phyloP scores from a whole-genome alignment of 768 basidiomycete genomes.

The Tulasnella calospora region DNA sequence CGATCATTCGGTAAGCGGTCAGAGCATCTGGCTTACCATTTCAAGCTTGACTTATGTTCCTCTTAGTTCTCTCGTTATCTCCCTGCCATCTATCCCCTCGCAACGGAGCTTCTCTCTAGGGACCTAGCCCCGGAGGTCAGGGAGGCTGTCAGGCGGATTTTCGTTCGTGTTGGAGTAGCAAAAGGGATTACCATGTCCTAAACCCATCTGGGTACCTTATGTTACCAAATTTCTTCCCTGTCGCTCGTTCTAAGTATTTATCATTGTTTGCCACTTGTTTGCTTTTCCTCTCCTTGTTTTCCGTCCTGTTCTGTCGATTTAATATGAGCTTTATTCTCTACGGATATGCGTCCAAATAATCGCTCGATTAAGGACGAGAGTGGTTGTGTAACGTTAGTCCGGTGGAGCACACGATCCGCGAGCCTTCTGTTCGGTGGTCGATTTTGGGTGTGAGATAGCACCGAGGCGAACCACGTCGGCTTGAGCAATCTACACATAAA shows the following conservation, averaged over 20 bases:
- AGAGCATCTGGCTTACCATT: background rate
- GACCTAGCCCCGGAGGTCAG: constrained; percentile 83
- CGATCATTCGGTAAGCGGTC: constrained; percentile 74
- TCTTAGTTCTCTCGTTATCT: constrained; percentile 82
- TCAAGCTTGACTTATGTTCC: constrained; percentile 22
- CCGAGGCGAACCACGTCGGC: background rate
- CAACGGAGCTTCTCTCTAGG: constrained; percentile 75
- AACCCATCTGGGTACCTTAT: background rate
- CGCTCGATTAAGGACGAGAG: background rate
- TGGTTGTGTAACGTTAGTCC: background rate
- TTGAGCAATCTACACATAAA: background rate
- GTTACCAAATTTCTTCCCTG: background rate
- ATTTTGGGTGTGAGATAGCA: background rate
- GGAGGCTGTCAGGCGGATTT: constrained; percentile 69
- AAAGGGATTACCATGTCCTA: constrained; percentile 50
- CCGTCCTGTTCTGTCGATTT: background rate
- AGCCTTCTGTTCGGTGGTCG: background rate
- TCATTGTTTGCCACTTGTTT: background rate
- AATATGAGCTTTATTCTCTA: background rate
- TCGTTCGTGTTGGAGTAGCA: constrained; percentile 69
- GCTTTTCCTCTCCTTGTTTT: background rate
- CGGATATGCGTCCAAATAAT: background rate
- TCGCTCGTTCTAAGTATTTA: constrained; percentile 16
- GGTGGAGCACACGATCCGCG: background rate
- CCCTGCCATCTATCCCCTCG: constrained; percentile 84